Evolutionary conservation across 2,329 filamentous ascomycete genomes (phyloP).

Genomic region (Trichoderma guizhouense): DNA sequence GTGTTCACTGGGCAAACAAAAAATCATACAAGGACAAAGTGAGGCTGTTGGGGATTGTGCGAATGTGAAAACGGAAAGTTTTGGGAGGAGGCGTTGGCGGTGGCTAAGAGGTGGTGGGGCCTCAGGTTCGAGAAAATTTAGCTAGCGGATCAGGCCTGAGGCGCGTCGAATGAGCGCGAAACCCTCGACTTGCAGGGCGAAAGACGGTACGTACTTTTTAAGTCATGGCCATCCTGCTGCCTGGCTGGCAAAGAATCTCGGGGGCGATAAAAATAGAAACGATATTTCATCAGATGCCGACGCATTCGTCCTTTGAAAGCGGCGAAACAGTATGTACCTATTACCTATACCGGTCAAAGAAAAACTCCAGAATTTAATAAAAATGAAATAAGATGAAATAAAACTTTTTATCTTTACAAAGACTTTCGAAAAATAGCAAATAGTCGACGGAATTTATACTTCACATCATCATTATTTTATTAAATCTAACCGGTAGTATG

Average conservation of each 20-base stretch:
- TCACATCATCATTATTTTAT: too few relatives aligned
- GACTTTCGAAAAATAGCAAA: not conserved
- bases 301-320: not conserved
- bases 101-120: slow-evolving; percentile 41
- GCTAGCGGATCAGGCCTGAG: slow-evolving; percentile 32
- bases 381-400: not conserved
- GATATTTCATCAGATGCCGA: not conserved
- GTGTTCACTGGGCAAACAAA: slow-evolving; percentile 33
- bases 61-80: slow-evolving; percentile 34
- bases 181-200: not conserved
- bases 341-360: too few relatives aligned
- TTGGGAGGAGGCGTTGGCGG: slow-evolving; percentile 34
- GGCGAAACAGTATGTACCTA: not conserved
- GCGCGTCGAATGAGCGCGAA: slow-evolving; percentile 22
- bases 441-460: too few relatives aligned
- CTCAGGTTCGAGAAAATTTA: slow-evolving; percentile 35
- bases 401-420: not conserved
- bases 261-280: not conserved
- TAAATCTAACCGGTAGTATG: too few relatives aligned
- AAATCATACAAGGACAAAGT: slow-evolving; percentile 26
- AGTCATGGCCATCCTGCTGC: not conserved
- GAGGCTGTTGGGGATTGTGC: slow-evolving; percentile 23
- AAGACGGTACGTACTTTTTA: slow-evolving; percentile 2
- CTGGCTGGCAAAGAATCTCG: not conserved
- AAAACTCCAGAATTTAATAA: not conserved